These are phyloP conservation scores for Cercospora nicotianae DNA, from an alignment of 2,329 filamentous ascomycete genomes.

Conservation along the genomic window DNA sequence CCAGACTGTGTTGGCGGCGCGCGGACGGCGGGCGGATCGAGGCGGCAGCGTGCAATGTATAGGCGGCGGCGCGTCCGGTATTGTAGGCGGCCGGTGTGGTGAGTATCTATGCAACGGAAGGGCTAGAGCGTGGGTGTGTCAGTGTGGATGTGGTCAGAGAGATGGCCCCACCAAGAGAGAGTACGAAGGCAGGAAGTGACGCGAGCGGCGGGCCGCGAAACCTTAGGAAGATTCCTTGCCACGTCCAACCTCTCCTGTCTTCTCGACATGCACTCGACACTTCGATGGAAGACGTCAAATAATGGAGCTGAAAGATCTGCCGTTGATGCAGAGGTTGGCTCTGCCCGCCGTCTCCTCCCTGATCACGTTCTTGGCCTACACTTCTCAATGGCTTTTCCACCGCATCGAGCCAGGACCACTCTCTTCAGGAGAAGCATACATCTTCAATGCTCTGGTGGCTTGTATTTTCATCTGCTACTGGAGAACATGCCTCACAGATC, in stretches of 20 bases:
- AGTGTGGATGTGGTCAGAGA: slow-evolving; percentile 8
- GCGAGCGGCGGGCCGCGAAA: slow-evolving; percentile 1
- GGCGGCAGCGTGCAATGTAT: neutral
- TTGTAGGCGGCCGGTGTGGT: neutral
- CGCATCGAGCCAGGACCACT: slow-evolving; percentile 60
- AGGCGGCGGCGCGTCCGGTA: neutral
- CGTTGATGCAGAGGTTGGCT: slow-evolving; percentile 52
- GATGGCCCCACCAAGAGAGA: neutral
- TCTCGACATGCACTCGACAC: neutral
- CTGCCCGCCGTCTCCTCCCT: slow-evolving; percentile 68
- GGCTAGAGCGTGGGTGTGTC: slow-evolving; percentile 1
- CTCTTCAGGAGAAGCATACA: slow-evolving; percentile 55
- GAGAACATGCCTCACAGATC: slow-evolving; percentile 59
- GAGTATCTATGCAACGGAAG: neutral
- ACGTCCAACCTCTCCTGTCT: slow-evolving; percentile 2
- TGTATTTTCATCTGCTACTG: slow-evolving; percentile 71
- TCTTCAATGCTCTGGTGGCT: slow-evolving; percentile 66
- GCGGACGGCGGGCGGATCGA: neutral
- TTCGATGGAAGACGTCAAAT: neutral
- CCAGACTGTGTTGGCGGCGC: neutral
- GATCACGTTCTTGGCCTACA: slow-evolving; percentile 69
- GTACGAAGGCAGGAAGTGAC: slow-evolving; percentile 2
- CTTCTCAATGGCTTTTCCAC: slow-evolving; percentile 70
- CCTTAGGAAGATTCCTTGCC: neutral
- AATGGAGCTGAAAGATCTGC: slow-evolving; percentile 20